Conservation (phyloP, 495 filamentous ascomycete species). For the Penicillium lividum region DNA sequence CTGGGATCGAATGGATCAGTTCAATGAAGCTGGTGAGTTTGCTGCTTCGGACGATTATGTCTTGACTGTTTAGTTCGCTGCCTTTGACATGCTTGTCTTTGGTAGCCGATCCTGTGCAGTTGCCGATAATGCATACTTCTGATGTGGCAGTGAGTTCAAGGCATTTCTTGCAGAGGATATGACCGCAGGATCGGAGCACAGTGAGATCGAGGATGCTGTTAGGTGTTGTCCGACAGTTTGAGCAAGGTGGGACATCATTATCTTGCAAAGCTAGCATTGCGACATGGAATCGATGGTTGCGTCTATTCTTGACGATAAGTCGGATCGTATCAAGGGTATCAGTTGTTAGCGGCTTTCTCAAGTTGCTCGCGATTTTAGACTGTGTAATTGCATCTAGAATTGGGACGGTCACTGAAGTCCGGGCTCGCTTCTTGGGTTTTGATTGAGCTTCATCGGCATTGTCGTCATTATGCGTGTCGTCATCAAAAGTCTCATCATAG, state of each 20-base stretch:
- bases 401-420: no score
- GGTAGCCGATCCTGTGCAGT: conserved; percentile 33
- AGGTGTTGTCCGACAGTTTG: conserved; percentile 25
- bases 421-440: not conserved
- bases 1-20: conserved; percentile 42
- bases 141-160: conserved; percentile 5
- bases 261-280: not conserved
- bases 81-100: not conserved
- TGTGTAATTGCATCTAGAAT: not conserved
- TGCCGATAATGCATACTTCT: conserved; percentile 28
- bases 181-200: conserved; percentile 53
- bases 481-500: no score
- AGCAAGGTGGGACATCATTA: conserved; percentile 19
- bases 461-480: not conserved
- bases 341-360: not conserved
- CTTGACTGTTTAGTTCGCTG: not conserved
- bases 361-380: not conserved
- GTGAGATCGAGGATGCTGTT: conserved; percentile 20
- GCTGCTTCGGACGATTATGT: conserved; percentile 31
- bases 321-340: not conserved
- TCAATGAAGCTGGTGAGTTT: conserved; percentile 52
- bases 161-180: conserved; percentile 48
- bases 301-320: not conserved
- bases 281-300: not conserved
- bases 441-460: not conserved